These are phyloP conservation scores for Lippia alba DNA, from an alignment of 305 asterid genomes.

Conservation along the genomic window DNA sequence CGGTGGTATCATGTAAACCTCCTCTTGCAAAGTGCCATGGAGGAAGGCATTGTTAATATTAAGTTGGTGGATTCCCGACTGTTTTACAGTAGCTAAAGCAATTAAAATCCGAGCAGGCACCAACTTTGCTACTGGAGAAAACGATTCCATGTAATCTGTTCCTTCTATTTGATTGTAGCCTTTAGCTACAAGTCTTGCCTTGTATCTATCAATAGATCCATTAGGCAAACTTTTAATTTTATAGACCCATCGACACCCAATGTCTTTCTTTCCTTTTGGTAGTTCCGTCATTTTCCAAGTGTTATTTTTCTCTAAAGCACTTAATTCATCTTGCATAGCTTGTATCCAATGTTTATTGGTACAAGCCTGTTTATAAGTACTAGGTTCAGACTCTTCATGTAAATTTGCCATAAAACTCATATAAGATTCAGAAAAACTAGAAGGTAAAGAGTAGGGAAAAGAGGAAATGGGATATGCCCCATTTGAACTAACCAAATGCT, in stretches of 20 bases:
- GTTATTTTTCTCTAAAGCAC: not conserved
- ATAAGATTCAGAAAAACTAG: not conserved
- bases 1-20: not conserved
- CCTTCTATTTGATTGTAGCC: not conserved
- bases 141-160: not conserved
- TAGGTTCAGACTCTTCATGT: not conserved
- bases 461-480: not conserved
- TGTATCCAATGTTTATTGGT: not conserved
- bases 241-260: not conserved
- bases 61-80: not conserved
- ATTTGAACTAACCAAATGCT: not conserved
- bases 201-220: not conserved
- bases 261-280: not conserved
- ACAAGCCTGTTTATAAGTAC: not conserved
- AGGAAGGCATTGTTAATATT: not conserved
- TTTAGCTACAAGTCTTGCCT: not conserved
- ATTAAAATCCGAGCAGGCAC: not conserved
- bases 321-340: not conserved
- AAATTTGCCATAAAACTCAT: not conserved
- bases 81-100: not conserved
- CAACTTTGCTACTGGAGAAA: not conserved
- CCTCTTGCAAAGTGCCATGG: not conserved
- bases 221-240: not conserved
- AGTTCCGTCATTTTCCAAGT: not conserved
- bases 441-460: not conserved